Conservation (phyloP, 306 rosid genomes). For the Malus sieversii region DNA sequence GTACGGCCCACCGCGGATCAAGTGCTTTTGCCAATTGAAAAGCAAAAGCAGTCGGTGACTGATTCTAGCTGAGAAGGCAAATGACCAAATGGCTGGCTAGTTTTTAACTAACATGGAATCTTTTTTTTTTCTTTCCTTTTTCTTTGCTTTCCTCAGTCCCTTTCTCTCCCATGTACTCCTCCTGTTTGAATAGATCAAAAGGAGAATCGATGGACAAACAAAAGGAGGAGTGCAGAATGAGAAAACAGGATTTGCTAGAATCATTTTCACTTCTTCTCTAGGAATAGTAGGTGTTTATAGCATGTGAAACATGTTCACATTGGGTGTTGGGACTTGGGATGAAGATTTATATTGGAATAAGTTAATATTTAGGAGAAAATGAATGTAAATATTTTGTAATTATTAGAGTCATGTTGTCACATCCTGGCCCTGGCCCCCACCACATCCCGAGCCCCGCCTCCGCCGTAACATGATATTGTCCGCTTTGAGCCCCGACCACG, state of each 20-base stretch:
- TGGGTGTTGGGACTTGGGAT: not conserved
- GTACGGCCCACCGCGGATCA: slow-evolving; percentile 14
- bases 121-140: not conserved
- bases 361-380: too few relatives aligned
- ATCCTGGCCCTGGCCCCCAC: too few relatives aligned
- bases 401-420: too few relatives aligned
- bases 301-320: not conserved
- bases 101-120: not conserved
- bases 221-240: too few relatives aligned
- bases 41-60: slow-evolving; percentile 27
- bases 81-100: not conserved
- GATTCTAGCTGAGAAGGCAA: slow-evolving; percentile 42
- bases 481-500: too few relatives aligned
- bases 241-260: too few relatives aligned
- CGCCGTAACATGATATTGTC: too few relatives aligned
- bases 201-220: too few relatives aligned
- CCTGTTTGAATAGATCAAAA: too few relatives aligned
- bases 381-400: too few relatives aligned
- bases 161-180: too few relatives aligned
- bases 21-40: slow-evolving; percentile 24
- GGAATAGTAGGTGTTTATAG: slow-evolving; percentile 10
- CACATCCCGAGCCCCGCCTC: too few relatives aligned
- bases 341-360: not conserved
- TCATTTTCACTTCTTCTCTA: not conserved
- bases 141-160: not conserved